phyloP scores from a whole-genome alignment of 169 alveolate species.

The Plasmodium vivax region DNA sequence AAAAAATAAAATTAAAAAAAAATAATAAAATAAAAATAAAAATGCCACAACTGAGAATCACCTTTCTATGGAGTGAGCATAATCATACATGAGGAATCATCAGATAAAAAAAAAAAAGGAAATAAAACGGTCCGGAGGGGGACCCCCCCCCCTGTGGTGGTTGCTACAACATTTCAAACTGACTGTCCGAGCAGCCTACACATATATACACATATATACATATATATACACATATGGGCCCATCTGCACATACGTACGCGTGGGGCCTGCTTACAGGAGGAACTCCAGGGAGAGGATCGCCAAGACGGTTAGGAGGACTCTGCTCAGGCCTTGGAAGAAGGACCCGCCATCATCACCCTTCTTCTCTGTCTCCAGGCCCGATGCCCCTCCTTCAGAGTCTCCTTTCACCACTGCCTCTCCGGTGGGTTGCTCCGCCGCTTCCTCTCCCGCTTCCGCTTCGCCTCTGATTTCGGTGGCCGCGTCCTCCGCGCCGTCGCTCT shows the following conservation, averaged over 20 bases:
- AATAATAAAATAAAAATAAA: too few species aligned
- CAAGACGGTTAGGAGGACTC: neutral
- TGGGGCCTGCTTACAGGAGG: neutral
- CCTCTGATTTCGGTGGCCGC: conserved; percentile 55
- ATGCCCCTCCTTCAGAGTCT: neutral
- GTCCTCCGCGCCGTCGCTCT: conserved; percentile 78
- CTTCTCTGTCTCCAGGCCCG: neutral
- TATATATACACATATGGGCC: neutral
- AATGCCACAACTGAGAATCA: neutral
- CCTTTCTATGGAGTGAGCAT: neutral
- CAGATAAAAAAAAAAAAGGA: neutral
- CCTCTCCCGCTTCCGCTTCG: neutral
- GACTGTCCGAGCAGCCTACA: neutral
- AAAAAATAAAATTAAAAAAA: too few species aligned
- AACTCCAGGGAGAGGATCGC: neutral
- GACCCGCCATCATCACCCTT: conserved; percentile 12
- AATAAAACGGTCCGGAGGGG: neutral
- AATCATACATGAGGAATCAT: neutral
- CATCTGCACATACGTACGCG: neutral
- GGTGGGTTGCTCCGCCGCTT: neutral
- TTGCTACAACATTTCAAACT: neutral
- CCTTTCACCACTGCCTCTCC: conserved; percentile 1
- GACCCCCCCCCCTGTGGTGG: neutral
- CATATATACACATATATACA: neutral
- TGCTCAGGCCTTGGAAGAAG: conserved; percentile 2